Evolutionary conservation across 495 filamentous ascomycete species (phyloP).

Genomic region (Aspergillus bridgeri): DNA sequence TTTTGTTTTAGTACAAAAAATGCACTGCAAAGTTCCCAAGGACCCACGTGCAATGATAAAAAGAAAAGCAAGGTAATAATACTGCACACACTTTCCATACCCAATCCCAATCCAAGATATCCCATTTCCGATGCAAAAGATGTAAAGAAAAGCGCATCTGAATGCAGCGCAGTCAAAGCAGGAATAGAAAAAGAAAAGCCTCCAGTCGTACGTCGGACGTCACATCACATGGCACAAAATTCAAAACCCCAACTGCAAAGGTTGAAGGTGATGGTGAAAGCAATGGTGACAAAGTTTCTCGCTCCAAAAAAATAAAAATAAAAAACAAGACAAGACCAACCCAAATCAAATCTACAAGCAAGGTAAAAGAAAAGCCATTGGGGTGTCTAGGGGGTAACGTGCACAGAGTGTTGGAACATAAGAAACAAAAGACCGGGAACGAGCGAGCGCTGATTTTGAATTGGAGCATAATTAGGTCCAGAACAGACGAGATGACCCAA

Average conservation of each 20-base stretch:
- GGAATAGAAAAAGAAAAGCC: slow-evolving; percentile 4
- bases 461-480: background rate
- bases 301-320: slow-evolving; percentile 11
- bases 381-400: slow-evolving; percentile 14
- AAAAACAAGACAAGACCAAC: slow-evolving; percentile 13
- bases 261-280: background rate
- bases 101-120: slow-evolving; percentile 13
- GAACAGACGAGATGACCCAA: background rate
- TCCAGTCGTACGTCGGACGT: slow-evolving; percentile 7
- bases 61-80: slow-evolving; percentile 1
- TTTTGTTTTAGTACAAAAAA: slow-evolving; percentile 23
- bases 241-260: background rate
- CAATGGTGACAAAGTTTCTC: slow-evolving; percentile 6
- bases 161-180: slow-evolving; percentile 3
- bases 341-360: slow-evolving; percentile 19
- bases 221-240: background rate
- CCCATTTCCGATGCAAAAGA: slow-evolving; percentile 16
- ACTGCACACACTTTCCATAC: slow-evolving; percentile 9
- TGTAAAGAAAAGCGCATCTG: background rate
- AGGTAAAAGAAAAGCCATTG: slow-evolving; percentile 6
- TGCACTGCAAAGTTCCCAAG: slow-evolving; percentile 1
- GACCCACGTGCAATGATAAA: background rate
- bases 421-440: slow-evolving; percentile 7
- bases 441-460: background rate
- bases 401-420: slow-evolving; percentile 2